Conservation (phyloP, 2,329 filamentous ascomycete species). For the Diaporthe citri region DNA sequence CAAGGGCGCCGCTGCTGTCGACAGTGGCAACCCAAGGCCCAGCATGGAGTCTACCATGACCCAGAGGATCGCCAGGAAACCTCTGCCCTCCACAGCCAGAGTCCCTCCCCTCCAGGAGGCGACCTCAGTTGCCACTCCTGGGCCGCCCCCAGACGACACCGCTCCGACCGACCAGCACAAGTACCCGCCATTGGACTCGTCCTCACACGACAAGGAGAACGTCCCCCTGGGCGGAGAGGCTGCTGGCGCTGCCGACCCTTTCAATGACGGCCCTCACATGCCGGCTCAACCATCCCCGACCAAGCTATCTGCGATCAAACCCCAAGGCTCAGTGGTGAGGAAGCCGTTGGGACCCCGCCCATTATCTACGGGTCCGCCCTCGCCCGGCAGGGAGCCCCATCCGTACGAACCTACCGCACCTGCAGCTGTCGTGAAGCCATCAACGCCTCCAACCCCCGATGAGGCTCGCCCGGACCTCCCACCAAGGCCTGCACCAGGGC, state of each 20-base stretch:
- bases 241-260: not conserved
- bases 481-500: not conserved
- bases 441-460: constrained; percentile 2
- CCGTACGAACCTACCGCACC: constrained; percentile 3
- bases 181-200: not conserved
- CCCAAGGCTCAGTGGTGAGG: constrained; percentile 27
- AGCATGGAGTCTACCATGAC: constrained; percentile 58
- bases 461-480: constrained; percentile 8
- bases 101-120: constrained; percentile 30
- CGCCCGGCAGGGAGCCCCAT: constrained; percentile 18
- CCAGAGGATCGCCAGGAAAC: constrained; percentile 63
- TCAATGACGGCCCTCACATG: not conserved
- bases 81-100: constrained; percentile 55
- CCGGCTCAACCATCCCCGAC: constrained; percentile 22
- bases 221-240: constrained; percentile 39
- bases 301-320: not conserved
- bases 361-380: constrained; percentile 19
- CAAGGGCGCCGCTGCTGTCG: constrained; percentile 44
- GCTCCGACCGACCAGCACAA: not conserved
- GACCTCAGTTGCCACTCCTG: not conserved
- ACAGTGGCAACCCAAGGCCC: constrained; percentile 53
- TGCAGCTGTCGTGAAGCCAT: constrained; percentile 10
- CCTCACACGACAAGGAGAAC: constrained; percentile 40
- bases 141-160: not conserved
- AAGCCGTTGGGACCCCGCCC: constrained; percentile 41